Evolutionary conservation across 139 green algal genomes (phyloP), one percentile per base, ranked within the genome.

Genomic region (Bryopsis sp.): DNA sequence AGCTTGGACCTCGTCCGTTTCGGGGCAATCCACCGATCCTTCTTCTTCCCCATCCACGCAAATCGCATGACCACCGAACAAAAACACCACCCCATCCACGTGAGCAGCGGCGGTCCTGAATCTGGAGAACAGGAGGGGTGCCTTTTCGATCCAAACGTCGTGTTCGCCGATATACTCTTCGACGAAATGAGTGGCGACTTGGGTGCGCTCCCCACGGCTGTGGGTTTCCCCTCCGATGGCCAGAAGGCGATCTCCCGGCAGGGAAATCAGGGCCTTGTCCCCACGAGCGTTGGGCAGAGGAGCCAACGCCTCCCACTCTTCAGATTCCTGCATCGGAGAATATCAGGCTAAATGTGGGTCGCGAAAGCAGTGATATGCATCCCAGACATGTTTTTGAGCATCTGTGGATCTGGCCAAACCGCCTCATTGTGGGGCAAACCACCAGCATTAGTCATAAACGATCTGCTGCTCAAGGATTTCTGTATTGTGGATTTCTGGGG

Each of bases 101-200:
- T 69, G 43, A 58, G 62, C 37, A 24, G 19, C 33, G 32, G 8
- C 62, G 3, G 39, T 24, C 35, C 62, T 31, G n/a, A 69, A 69
- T n/a, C 8, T 57, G 15, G 62, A 35, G 54, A 19, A 31, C 36
- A 24, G 62, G 6, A 69, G 22, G 43, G 62, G 62, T 19, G 35
- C 37, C 7, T 38, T 34, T 8, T 54, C 37, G 22, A 69, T 54
- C 62, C 62, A 69, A 24, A 54, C 5, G 37, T 69, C 39, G 11
- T 57, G 31, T 47, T 33, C 35, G 7, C 35, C 26, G 22, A 11
- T 57, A 36, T 69, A 69, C 37, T 69, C 62, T 8, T 69, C 15
- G 19, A 69, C 62, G 6, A 37, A 37, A 54, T 69, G 62, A 33
- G 37, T 69, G n/a, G 62, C 62, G 5, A 69, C 62, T 15, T 69